Conservation (phyloP, 331 rosid species). For the Pyrus hybrid region DNA sequence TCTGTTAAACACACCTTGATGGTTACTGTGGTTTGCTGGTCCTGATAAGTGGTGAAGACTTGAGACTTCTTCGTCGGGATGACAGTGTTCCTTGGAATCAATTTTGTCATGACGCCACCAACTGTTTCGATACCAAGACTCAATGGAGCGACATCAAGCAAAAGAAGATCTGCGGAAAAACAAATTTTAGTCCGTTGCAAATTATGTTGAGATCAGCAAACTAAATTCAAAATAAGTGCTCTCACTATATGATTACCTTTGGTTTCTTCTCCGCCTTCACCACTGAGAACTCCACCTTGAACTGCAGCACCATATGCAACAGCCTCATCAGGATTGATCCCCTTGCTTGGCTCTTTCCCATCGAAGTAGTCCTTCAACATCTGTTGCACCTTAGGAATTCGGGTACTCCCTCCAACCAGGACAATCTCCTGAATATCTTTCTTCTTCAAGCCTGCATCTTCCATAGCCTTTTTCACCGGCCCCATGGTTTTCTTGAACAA, state of each 20-base stretch:
- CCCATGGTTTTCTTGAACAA: constrained; percentile 62
- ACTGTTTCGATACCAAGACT: constrained; percentile 54
- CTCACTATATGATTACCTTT: constrained; percentile 15
- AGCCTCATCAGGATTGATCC: constrained; percentile 57
- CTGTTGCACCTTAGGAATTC: constrained; percentile 54
- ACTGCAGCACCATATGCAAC: constrained; percentile 55
- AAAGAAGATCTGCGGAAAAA: constrained; percentile 30
- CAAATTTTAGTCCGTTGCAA: not conserved
- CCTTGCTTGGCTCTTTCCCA: constrained; percentile 48
- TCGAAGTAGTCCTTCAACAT: constrained; percentile 43
- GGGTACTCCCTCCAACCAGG: constrained; percentile 49
- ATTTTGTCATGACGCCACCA: constrained; percentile 57
- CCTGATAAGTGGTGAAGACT: constrained; percentile 48
- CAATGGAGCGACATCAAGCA: constrained; percentile 44
- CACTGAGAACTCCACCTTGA: constrained; percentile 46
- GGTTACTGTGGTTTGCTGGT: constrained; percentile 49
- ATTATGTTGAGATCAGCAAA: no score
- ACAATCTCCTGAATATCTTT: constrained; percentile 40
- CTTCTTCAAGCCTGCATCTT: constrained; percentile 44
- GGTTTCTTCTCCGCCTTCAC: constrained; percentile 36
- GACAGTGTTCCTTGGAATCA: constrained; percentile 49
- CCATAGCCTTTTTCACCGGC: constrained; percentile 40
- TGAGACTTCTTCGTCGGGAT: constrained; percentile 54
- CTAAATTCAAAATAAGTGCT: not conserved
- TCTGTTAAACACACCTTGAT: constrained; percentile 22